phyloP scores from a whole-genome alignment of 2,329 filamentous ascomycete species.

The Phialemoniopsis sp. region DNA sequence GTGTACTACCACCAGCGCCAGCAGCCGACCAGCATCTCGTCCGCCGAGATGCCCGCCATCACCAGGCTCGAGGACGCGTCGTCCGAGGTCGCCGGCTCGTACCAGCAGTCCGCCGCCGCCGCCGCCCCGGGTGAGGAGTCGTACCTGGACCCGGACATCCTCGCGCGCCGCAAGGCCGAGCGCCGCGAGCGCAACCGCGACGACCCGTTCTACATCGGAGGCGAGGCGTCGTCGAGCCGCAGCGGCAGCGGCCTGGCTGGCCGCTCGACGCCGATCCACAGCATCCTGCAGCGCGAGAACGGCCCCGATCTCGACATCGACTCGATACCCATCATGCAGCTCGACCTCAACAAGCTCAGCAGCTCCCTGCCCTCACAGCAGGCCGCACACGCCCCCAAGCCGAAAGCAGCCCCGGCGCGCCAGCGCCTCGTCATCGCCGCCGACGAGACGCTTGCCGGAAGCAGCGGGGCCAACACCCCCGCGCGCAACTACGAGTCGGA shows the following conservation, averaged over 20 bases:
- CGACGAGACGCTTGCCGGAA: conserved; percentile 65
- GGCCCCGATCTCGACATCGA: conserved; percentile 84
- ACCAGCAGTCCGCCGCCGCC: conserved; percentile 51
- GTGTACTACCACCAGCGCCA: conserved; percentile 59
- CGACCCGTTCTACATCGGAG: conserved; percentile 88
- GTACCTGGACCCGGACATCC: conserved; percentile 68
- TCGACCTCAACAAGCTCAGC: conserved; percentile 64
- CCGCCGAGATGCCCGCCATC: conserved; percentile 51
- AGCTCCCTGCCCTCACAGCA: conserved; percentile 6
- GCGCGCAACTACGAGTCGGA: conserved; percentile 48
- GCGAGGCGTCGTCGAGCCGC: conserved; percentile 12
- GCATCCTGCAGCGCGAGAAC: conserved; percentile 68
- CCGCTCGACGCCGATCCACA: conserved; percentile 71
- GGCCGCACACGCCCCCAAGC: not conserved
- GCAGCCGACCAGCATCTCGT: conserved; percentile 45
- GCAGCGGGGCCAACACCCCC: conserved; percentile 42
- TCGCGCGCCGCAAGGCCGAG: conserved; percentile 71
- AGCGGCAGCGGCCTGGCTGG: conserved; percentile 36
- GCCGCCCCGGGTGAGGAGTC: conserved; percentile 61
- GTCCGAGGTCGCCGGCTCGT: conserved; percentile 45
- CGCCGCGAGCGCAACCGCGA: conserved; percentile 80
- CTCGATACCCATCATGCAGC: conserved; percentile 90
- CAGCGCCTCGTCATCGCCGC: conserved; percentile 57
- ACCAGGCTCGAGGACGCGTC: conserved; percentile 40
- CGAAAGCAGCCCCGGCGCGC: conserved; percentile 14